A percentile compares a stretch with the other conserved stretches of the same genome.
These are phyloP conservation scores for Alternaria sp. DNA, from an alignment of 2,329 filamentous ascomycete genomes.

Conservation along the genomic window DNA sequence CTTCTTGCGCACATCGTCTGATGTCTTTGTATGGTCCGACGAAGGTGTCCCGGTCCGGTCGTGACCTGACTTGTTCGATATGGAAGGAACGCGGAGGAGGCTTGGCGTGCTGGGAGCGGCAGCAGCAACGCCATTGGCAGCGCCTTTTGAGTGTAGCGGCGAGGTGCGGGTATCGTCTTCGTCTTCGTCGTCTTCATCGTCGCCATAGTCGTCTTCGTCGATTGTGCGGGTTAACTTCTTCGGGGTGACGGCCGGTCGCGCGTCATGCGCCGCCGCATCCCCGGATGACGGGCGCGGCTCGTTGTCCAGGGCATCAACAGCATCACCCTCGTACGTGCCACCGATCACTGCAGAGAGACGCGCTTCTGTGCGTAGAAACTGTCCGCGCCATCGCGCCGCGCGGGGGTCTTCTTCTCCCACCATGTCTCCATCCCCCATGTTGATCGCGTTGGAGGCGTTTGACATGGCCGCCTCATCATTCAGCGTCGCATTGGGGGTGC, in stretches of 20 bases:
- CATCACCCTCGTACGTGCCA: conserved; percentile 41
- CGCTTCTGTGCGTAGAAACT: conserved; percentile 78
- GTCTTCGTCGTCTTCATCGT: conserved; percentile 70
- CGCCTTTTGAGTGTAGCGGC: conserved; percentile 58
- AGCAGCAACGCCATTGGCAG: conserved; percentile 61
- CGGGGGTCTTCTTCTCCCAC: conserved; percentile 55
- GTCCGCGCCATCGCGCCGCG: conserved; percentile 70
- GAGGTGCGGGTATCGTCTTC: conserved; percentile 53
- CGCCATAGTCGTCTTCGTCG: conserved; percentile 84
- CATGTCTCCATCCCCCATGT: conserved; percentile 49
- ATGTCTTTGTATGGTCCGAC: conserved; percentile 68
- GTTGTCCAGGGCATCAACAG: conserved; percentile 33
- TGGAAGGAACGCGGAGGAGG: conserved; percentile 68
- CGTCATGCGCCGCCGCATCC: conserved; percentile 48
- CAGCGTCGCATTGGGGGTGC: conserved; percentile 52
- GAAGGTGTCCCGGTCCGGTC: conserved; percentile 62
- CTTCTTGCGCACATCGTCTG: conserved; percentile 90
- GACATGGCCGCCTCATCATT: conserved; percentile 51
- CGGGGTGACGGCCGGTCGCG: conserved; percentile 58
- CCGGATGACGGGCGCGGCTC: conserved; percentile 32
- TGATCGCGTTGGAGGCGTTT: conserved; percentile 47
- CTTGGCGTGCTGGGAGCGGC: conserved; percentile 67
- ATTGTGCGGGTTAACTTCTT: conserved; percentile 81
- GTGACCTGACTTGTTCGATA: conserved; percentile 68
- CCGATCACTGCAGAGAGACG: conserved; percentile 79